Evolutionary conservation across 1,139 yeast genomes (phyloP), one percentile per base, ranked within the genome.

Genomic region (Debaryomyces sp.): DNA sequence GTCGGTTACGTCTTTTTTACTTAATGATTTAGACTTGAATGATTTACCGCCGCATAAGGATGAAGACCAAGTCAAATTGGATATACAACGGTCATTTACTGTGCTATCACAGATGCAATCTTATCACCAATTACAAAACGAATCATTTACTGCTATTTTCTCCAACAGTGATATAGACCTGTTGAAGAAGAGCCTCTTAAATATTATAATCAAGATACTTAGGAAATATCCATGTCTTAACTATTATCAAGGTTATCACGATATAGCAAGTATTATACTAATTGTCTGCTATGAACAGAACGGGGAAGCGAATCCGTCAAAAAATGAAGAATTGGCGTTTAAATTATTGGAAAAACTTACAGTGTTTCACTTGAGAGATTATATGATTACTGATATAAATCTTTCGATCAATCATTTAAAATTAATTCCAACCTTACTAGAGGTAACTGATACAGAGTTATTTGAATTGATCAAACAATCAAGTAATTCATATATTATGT

Each of bases 171-270:
- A 75, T 39, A 59, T 74, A 15, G 64, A 62, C 15, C 57, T 53
- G 13, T 58, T 75, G 49, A 78, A 81, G 55, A 63, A 62, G 6
- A 60, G 77, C 22, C 69, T 89, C 34, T 66, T 68, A 9, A 67
- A 66, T 12, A 58, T 88, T 27, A 80, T 91, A 7, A 66, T 79
- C 10, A 71, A 75, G 23, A 72, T 90, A 2, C 70, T 94, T 22
- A 66, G 90, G 29, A 75, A 75, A 29, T 74, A 86, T 57, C 92
- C 92, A 0, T 59, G 66, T 9, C 70, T 92, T 41, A 73, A 81
- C 50, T 94, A 94, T 65, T 94, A 90, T 63, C 99, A 94, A 67
- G 99, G 99, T 0, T 90, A 80, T 62, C 98, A 94, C 67, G 98
- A 94, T 61, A 73, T 92, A 33, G 92, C 91, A 2, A 80, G 89